Evolutionary conservation across 2,329 filamentous ascomycete genomes (phyloP), one percentile per base, ranked within the genome.

Genomic region (Lecanicillium sp.): DNA sequence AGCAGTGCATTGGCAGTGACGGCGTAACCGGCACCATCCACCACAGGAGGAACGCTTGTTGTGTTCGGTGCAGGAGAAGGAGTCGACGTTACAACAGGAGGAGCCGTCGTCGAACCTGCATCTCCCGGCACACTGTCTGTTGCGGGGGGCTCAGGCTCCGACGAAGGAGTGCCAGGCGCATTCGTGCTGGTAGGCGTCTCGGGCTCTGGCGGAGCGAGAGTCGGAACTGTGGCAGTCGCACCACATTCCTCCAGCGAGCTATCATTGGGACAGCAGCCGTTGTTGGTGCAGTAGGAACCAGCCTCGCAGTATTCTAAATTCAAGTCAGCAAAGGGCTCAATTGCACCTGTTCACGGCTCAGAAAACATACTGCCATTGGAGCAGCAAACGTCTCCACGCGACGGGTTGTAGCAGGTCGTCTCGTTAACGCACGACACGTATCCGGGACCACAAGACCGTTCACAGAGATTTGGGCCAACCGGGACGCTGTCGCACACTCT

Each of bases 271-370:
- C 40, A 42, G 40, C 40, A 42, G 14, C 40, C 40, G 5, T 22
- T 35, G 13, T 42, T 25, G 35, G 40, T 42, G 35, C 40, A 42
- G 40, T 37, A 37, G 28, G 22, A 33, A 11, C 40, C 40, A n/a
- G 35, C 35, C 10, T 30, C 33, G 35, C 40, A 42, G 30, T 37
- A 42, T 17, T 14, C 40, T 42, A 17, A 17, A 25, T 5, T 14
- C 13, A 14, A 6, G 28, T 29, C 12, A 15, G 25, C 2, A 12
- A n/a, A 20, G 15, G 20, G 25, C 17, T 19, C 19, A 17, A 6
- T 25, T 15, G 14, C 11, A n/a, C 12, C 4, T 18, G 9, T 18
- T 30, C 29, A 25, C 25, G 29, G 31, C 11, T 27, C 14, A 8
- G 39, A n/a, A 15, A 3, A 36, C 39, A 9, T 36, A 41, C 39